Conservation (phyloP, 2,329 filamentous ascomycete species). For the Alternaria ventricosa region DNA sequence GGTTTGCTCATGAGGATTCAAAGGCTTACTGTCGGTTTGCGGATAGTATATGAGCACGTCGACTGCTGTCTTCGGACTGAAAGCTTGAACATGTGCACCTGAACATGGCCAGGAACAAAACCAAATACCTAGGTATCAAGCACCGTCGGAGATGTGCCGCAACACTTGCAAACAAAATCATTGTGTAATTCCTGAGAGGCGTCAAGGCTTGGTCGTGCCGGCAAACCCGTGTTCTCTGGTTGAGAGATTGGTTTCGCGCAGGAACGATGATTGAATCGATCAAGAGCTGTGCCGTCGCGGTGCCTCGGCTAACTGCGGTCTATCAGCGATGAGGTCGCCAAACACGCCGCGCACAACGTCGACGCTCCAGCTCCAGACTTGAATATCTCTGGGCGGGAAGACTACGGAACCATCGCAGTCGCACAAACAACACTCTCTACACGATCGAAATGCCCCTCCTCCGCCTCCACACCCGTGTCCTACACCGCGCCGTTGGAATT, state of each 20-base stretch:
- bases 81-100: neutral
- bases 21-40: neutral
- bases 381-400: neutral
- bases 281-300: neutral
- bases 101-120: neutral
- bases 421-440: neutral
- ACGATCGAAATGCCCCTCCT: constrained; percentile 31
- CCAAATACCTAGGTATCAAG: neutral
- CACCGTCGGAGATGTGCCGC: neutral
- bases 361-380: neutral
- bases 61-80: neutral
- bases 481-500: constrained; percentile 33
- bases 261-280: neutral
- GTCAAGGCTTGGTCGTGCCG: neutral
- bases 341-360: neutral
- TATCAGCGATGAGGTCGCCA: constrained; percentile 9
- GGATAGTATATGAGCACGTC: neutral
- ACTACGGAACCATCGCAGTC: neutral
- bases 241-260: neutral
- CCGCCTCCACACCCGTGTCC: constrained; percentile 25
- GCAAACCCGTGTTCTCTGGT: neutral
- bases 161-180: neutral
- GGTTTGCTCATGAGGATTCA: neutral
- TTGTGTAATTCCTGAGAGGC: neutral
- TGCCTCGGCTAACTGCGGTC: constrained; percentile 26